These are phyloP conservation scores for Mortierella sp. DNA, from an alignment of 371 early-diverging fungal genomes.

Conservation along the genomic window DNA sequence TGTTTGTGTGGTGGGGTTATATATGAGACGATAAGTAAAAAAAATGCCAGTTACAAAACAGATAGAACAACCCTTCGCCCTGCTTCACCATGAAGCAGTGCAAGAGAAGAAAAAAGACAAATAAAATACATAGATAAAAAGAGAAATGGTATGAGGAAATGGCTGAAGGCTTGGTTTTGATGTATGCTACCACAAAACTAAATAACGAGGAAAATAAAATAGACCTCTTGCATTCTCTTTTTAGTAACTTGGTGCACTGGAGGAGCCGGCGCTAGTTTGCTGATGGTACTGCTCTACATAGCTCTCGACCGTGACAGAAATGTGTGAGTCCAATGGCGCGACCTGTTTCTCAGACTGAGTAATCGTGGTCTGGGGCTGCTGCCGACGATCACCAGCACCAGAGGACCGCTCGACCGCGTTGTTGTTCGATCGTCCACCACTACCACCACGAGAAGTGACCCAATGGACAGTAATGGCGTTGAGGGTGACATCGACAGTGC, in stretches of 20 bases:
- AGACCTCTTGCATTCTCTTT: not conserved
- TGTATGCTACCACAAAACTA: not conserved
- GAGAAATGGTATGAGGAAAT: not conserved
- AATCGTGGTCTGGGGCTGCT: not conserved
- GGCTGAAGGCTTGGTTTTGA: not conserved
- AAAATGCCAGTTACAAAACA: not conserved
- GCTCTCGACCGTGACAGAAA: conserved; percentile 52
- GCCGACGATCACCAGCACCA: conserved; percentile 19
- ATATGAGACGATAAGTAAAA: not conserved
- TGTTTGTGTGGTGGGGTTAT: not conserved
- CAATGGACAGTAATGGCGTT: conserved; percentile 47
- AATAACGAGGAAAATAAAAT: not conserved
- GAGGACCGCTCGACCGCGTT: conserved; percentile 15
- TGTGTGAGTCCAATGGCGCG: conserved; percentile 43
- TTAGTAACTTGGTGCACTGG: not conserved
- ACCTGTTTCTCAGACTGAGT: conserved; percentile 42
- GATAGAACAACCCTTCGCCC: not conserved
- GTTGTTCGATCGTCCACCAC: conserved; percentile 1
- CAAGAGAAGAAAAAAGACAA: not conserved
- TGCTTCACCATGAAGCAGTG: not conserved
- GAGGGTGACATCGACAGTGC: conserved; percentile 53
- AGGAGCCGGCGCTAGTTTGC: conserved; percentile 30
- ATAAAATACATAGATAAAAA: not conserved
- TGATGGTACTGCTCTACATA: conserved; percentile 57
- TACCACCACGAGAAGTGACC: conserved; percentile 47